Evolutionary conservation across 257 asterid species (phyloP).

Genomic region (Mitragyna speciosa): DNA sequence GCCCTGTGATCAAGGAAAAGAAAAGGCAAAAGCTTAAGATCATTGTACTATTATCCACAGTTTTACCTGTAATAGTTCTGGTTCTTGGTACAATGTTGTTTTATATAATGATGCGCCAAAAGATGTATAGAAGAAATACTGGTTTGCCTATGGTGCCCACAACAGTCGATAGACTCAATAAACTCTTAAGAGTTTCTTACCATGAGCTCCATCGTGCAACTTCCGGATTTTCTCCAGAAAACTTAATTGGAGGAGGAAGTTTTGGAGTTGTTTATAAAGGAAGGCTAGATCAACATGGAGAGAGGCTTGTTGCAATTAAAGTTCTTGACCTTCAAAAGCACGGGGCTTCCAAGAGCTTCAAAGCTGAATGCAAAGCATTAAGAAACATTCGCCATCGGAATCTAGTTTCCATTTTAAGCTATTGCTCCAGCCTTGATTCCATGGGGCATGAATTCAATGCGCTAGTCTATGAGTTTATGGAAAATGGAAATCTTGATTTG

Average conservation of each 20-base stretch:
- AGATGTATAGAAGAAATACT: neutral
- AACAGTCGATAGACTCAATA: too few species aligned
- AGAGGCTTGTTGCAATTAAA: conserved; percentile 28
- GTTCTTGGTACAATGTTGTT: neutral
- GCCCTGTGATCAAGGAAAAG: neutral
- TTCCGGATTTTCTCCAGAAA: conserved; percentile 25
- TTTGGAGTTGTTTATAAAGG: conserved; percentile 40
- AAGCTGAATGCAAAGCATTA: conserved; percentile 34
- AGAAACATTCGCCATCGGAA: conserved; percentile 33
- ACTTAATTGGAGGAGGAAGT: conserved; percentile 37
- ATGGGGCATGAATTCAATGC: conserved; percentile 37
- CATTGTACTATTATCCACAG: neutral
- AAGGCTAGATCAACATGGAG: conserved; percentile 9
- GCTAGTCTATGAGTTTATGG: conserved; percentile 31
- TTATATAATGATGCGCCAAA: neutral
- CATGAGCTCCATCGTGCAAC: conserved; percentile 32
- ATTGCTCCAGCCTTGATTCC: conserved; percentile 32
- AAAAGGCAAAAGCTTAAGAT: neutral
- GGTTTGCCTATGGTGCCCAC: neutral
- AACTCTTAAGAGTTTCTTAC: conserved; percentile 25
- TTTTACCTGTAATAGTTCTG: neutral
- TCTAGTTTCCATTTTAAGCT: conserved; percentile 31
- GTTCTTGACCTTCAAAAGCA: conserved; percentile 25
- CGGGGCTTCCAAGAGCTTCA: conserved; percentile 40
- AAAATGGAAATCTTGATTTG: conserved; percentile 33